These are phyloP conservation scores for Umbelopsis vinacea DNA, from an alignment of 192 early-diverging fungal genomes.

Conservation along the genomic window DNA sequence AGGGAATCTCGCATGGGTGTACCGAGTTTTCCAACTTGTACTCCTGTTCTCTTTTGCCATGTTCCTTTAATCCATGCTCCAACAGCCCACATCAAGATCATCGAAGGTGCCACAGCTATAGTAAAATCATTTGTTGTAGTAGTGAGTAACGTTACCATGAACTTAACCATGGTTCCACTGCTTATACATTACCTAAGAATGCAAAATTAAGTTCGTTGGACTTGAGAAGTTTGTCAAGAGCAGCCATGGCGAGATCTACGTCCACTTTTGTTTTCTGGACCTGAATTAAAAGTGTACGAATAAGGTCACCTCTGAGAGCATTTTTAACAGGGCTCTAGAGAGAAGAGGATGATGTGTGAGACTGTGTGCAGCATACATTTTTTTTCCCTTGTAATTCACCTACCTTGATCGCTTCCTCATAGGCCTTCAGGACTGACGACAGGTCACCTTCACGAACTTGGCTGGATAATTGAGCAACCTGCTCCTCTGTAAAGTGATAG, in stretches of 20 bases:
- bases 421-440: slow-evolving; percentile 73
- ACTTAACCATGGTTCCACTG: background rate
- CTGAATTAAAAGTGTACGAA: slow-evolving; percentile 77
- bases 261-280: slow-evolving; percentile 97
- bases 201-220: slow-evolving; percentile 97
- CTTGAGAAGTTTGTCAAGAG: slow-evolving; percentile 89
- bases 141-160: background rate
- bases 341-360: background rate
- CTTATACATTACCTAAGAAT: slow-evolving; percentile 61
- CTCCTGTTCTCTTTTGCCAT: slow-evolving; percentile 25
- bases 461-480: slow-evolving; percentile 53
- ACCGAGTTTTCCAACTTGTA: slow-evolving; percentile 22
- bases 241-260: slow-evolving; percentile 87
- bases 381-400: background rate
- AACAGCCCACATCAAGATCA: slow-evolving; percentile 41
- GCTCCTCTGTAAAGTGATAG: slow-evolving; percentile 49
- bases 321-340: slow-evolving; percentile 52
- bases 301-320: slow-evolving; percentile 60
- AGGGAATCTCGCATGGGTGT: slow-evolving; percentile 33
- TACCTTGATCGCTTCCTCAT: slow-evolving; percentile 79
- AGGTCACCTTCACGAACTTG: slow-evolving; percentile 81
- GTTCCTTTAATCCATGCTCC: slow-evolving; percentile 29
- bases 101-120: slow-evolving; percentile 46
- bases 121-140: background rate
- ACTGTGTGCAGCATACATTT: background rate